A percentile compares a stretch with the other conserved stretches of the same genome.
Conservation (phyloP, 495 filamentous ascomycete species). For the Cercophora samala region DNA sequence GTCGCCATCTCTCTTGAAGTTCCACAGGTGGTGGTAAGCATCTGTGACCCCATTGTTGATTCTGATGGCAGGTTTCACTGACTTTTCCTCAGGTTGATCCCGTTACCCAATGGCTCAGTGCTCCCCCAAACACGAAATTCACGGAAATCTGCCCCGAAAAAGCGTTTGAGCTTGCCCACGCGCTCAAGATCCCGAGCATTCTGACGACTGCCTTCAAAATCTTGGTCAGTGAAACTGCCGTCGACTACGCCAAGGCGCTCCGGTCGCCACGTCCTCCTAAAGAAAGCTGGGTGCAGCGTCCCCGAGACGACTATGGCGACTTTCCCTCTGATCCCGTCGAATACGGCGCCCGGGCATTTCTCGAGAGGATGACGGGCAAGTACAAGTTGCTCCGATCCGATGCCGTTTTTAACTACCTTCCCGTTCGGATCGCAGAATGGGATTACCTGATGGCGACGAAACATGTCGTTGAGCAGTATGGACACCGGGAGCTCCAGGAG, state of each 20-base stretch:
- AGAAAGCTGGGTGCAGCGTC: constrained; percentile 25
- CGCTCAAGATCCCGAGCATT: constrained; percentile 34
- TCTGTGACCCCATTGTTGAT: background rate
- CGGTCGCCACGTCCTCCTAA: constrained; percentile 10
- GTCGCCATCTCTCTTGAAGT: constrained; percentile 58
- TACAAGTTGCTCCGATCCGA: constrained; percentile 22
- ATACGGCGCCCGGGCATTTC: constrained; percentile 28
- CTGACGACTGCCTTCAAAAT: constrained; percentile 41
- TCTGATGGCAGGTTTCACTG: background rate
- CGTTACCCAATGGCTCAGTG: constrained; percentile 43
- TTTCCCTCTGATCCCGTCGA: constrained; percentile 33
- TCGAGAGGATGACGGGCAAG: constrained; percentile 25
- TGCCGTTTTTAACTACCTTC: constrained; percentile 18
- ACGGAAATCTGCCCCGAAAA: constrained; percentile 46
- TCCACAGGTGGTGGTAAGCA: constrained; percentile 38
- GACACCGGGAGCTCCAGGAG: constrained; percentile 49
- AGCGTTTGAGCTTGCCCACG: constrained; percentile 41
- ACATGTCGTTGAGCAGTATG: background rate
- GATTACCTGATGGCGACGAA: constrained; percentile 10
- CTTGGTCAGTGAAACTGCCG: constrained; percentile 48
- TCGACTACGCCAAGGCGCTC: constrained; percentile 61
- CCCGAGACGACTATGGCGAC: constrained; percentile 34
- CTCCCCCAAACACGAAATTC: constrained; percentile 41
- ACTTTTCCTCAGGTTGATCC: constrained; percentile 25
- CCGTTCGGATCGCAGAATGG: constrained; percentile 21